Percentiles rank a stretch among this genome's conserved stretches.
Evolutionary conservation across 495 filamentous ascomycete genomes (phyloP).

Genomic region (Aspergillus bertholletiae): DNA sequence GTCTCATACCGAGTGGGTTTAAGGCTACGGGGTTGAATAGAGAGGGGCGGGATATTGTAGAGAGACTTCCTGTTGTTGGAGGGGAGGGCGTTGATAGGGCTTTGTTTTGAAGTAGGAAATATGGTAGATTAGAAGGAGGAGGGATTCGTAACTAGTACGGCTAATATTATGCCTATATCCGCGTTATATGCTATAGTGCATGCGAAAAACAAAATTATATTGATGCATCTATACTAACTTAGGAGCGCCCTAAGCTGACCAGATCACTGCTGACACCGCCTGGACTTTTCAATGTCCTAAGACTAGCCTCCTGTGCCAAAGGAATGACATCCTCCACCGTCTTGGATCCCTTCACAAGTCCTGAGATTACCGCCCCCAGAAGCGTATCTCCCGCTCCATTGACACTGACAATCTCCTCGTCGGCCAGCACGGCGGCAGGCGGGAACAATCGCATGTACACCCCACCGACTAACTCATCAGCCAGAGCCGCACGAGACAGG

Average conservation of each 20-base stretch:
- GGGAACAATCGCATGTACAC: conserved; percentile 83
- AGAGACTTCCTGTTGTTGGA: conserved; percentile 22
- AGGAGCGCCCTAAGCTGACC: conserved; percentile 5
- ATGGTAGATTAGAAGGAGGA: no score
- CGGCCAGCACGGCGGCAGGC: conserved; percentile 55
- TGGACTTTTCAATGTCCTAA: conserved; percentile 66
- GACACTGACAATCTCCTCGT: conserved; percentile 71
- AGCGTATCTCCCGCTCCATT: conserved; percentile 96
- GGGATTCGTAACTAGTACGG: no score
- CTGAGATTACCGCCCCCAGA: conserved; percentile 73
- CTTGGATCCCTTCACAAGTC: conserved; percentile 41
- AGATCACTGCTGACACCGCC: conserved; percentile 62
- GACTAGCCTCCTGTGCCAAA: conserved; percentile 67
- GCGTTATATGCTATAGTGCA: no score
- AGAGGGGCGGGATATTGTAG: conserved; percentile 16
- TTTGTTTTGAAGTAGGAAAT: conserved; percentile 3
- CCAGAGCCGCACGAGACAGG: conserved; percentile 50
- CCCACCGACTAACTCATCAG: conserved; percentile 61
- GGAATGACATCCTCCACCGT: conserved; percentile 41
- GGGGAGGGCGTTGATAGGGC: conserved; percentile 13
- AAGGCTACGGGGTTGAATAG: conserved; percentile 28
- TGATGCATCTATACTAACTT: no score
- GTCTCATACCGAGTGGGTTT: conserved; percentile 40
- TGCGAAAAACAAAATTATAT: no score
- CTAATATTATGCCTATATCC: no score